Evolutionary conservation across 306 rosid genomes (phyloP).

Genomic region (Begonia peltatifolia): DNA sequence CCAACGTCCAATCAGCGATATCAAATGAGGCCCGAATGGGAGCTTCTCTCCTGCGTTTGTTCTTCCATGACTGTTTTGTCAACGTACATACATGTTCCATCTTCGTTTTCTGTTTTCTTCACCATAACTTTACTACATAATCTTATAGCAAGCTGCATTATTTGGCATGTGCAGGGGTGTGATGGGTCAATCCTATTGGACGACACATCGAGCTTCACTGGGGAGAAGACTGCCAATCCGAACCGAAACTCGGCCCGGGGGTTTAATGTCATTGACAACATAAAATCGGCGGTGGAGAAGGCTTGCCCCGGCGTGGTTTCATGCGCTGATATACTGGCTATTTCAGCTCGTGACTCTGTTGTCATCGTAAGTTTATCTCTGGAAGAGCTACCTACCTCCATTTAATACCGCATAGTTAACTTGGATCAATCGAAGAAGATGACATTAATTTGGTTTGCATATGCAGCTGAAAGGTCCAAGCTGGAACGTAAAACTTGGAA

Average conservation of each 20-base stretch:
- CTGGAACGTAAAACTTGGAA: conserved; percentile 76
- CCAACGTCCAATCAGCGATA: conserved; percentile 39
- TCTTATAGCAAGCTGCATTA: neutral
- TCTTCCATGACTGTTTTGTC: conserved; percentile 87
- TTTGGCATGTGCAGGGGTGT: conserved; percentile 41
- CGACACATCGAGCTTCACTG: conserved; percentile 49
- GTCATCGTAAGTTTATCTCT: conserved; percentile 18
- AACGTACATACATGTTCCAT: conserved; percentile 28
- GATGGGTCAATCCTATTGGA: conserved; percentile 82
- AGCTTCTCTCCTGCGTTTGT: conserved; percentile 85
- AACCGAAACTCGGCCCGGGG: conserved; percentile 69
- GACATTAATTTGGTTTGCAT: too few species aligned
- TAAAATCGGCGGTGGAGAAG: conserved; percentile 56
- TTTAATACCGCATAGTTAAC: too few species aligned
- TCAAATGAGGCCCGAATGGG: conserved; percentile 73
- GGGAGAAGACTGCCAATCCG: conserved; percentile 68
- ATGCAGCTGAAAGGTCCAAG: conserved; percentile 70
- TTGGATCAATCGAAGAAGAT: too few species aligned
- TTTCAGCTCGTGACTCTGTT: conserved; percentile 66
- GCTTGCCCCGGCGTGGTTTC: conserved; percentile 67
- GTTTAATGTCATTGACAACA: conserved; percentile 55
- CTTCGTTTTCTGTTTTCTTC: neutral
- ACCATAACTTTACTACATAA: neutral
- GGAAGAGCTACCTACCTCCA: too few species aligned
- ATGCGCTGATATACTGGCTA: conserved; percentile 70